Evolutionary conservation across 1,284 basidiomycete genomes (phyloP), one percentile per base, ranked within the genome.

Genomic region (Tylopilus sp.): DNA sequence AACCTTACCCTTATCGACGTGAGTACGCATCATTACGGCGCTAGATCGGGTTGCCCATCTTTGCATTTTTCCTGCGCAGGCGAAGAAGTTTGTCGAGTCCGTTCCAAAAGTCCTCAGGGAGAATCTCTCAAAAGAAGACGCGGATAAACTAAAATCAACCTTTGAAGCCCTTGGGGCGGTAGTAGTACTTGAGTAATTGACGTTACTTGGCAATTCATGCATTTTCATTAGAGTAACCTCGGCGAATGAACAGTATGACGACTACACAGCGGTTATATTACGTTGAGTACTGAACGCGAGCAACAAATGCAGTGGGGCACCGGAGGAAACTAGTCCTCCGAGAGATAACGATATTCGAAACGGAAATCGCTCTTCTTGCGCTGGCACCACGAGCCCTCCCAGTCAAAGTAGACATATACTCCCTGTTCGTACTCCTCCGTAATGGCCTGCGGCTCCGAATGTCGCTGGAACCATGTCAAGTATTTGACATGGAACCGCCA

Each of bases 401-500:
- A 96, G 71, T 96, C 92, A 70, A 96, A 96, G 77, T 96, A 95
- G 46, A 94, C 90, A 67, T 95, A 96, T 23, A 96, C 94, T 15
- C 97, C 97, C 73, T 99, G 94, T 72, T 99, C 97, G 68, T 98
- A 99, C 70, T 99, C 97, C 63, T 98, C 96, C 41, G 97, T 99
- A 67, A 99, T 98, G 4, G 92, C 93, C 67, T 97, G 93, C n/a
- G 97, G 97, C 67, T 99, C 95, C 19, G 92, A 95, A 64, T 97
- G 93, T 46, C 97, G 83, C 71, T 99, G 97, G 83, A 99, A 99
- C 97, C 97, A 99, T 33, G 97, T 99, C 54, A 99, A 73, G 69
- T 98, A 99, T 73, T 99, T 98, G 59, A 97, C 92, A 70, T 99
- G 97, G 78, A 99, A 99, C 48, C 97, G 85, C 97, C 97, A 99